A percentile compares a stretch with the other conserved stretches of the same genome.
Evolutionary conservation across 768 basidiomycete species (phyloP).

Genomic region (Coprinopsis sp.): DNA sequence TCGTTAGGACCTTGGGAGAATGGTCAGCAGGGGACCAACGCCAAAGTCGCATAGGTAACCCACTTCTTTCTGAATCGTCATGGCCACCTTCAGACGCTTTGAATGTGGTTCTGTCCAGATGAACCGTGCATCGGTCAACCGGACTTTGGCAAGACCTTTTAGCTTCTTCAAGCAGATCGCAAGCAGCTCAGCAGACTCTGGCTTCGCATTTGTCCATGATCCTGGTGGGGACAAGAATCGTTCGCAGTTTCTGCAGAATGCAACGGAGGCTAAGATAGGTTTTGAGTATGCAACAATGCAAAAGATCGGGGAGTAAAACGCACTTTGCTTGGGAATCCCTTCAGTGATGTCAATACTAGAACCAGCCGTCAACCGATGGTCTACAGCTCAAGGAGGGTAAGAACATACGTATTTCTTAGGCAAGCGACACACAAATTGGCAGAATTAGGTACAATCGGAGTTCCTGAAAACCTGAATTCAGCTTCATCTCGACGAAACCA

Average conservation of each 20-base stretch:
- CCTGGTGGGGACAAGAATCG: constrained; percentile 89
- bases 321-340: constrained; percentile 93
- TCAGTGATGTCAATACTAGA: constrained; percentile 96
- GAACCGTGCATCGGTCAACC: constrained; percentile 96
- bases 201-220: constrained; percentile 79
- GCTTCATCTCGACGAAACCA: background rate
- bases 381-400: background rate
- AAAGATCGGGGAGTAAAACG: constrained; percentile 12
- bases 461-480: constrained; percentile 40
- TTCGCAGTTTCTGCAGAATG: constrained; percentile 94
- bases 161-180: constrained; percentile 94
- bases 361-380: background rate
- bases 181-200: constrained; percentile 90
- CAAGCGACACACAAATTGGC: constrained; percentile 90
- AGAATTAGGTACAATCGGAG: constrained; percentile 85
- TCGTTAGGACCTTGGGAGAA: constrained; percentile 67
- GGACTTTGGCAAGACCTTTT: constrained; percentile 90
- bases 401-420: constrained; percentile 77
- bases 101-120: constrained; percentile 99
- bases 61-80: constrained; percentile 99
- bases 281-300: background rate
- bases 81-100: constrained; percentile 83
- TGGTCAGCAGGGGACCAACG: background rate
- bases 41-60: constrained; percentile 14
- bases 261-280: constrained; percentile 62